Percentiles rank a stretch among this genome's conserved stretches.
These are phyloP conservation scores for Saccharomyces hybrid DNA, from an alignment of 1,139 yeast species.

Conservation along the genomic window DNA sequence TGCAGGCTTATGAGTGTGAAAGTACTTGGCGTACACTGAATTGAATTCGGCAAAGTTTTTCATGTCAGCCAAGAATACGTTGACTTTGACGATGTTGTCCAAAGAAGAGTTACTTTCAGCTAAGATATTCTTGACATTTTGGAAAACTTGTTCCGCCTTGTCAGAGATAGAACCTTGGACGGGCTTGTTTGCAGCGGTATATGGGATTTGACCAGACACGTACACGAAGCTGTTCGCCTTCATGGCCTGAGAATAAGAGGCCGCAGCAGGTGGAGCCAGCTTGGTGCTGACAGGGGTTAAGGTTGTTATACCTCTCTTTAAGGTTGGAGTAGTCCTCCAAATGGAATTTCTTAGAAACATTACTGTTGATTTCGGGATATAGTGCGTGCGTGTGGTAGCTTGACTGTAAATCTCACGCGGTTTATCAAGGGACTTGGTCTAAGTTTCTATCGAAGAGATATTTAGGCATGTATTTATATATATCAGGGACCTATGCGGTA, in stretches of 20 bases:
- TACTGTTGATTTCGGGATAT: neutral
- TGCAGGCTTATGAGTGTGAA: slow-evolving; percentile 80
- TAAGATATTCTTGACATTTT: slow-evolving; percentile 67
- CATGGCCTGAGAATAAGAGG: slow-evolving; percentile 89
- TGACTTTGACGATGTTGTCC: too few relatives aligned
- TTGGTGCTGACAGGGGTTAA: slow-evolving; percentile 43
- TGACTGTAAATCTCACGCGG: too few relatives aligned
- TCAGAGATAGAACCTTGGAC: slow-evolving; percentile 70
- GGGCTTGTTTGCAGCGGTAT: slow-evolving; percentile 75
- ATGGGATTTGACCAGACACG: slow-evolving; percentile 94
- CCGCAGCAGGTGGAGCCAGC: slow-evolving; percentile 92
- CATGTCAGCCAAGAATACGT: too few relatives aligned
- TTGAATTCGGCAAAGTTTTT: too few relatives aligned
- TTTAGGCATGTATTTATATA: neutral
- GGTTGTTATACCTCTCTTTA: slow-evolving; percentile 23
- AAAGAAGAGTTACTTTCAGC: slow-evolving; percentile 26
- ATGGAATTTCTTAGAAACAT: slow-evolving; percentile 17
- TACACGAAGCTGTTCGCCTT: slow-evolving; percentile 81
- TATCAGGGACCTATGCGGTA: neutral
- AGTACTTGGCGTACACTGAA: slow-evolving; percentile 25
- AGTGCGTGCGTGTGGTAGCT: too few relatives aligned
- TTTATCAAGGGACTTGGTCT: too few relatives aligned
- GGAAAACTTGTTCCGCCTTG: slow-evolving; percentile 78
- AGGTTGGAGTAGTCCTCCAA: slow-evolving; percentile 14
- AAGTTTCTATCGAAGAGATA: too few relatives aligned